These are phyloP conservation scores for Penicillium waksmanii DNA, from an alignment of 495 filamentous ascomycete genomes.

Conservation along the genomic window DNA sequence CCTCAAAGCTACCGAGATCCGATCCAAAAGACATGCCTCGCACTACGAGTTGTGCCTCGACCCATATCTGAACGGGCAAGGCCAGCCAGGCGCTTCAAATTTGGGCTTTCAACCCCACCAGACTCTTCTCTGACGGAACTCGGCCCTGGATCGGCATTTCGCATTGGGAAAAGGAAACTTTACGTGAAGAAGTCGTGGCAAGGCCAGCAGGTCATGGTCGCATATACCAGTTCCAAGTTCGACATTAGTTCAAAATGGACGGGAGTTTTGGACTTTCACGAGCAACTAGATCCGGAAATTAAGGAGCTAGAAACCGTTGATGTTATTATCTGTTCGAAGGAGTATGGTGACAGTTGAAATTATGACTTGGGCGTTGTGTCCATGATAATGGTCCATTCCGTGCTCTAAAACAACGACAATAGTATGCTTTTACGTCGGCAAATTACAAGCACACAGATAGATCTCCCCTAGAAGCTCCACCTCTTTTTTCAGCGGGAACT, in stretches of 20 bases:
- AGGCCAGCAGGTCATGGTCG: background rate
- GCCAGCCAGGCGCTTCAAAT: background rate
- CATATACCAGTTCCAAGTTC: conserved; percentile 1
- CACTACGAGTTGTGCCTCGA: background rate
- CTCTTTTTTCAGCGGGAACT: no score
- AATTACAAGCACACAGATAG: no score
- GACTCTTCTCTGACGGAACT: background rate
- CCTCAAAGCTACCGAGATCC: background rate
- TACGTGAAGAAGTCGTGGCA: background rate
- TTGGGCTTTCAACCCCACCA: background rate
- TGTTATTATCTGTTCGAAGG: background rate
- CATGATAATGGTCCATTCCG: background rate
- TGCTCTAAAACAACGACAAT: no score
- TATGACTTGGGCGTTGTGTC: background rate
- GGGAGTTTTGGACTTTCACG: background rate
- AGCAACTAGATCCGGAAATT: background rate
- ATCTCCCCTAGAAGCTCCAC: no score
- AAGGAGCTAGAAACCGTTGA: background rate
- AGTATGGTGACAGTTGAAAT: background rate
- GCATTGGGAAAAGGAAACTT: background rate
- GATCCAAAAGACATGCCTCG: background rate
- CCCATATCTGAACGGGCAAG: background rate
- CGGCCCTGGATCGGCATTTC: background rate
- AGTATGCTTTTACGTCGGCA: no score
- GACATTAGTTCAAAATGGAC: background rate